Base-by-base conservation (phyloP, 805 yeast genomes). In the Candida ovalis region DNA sequence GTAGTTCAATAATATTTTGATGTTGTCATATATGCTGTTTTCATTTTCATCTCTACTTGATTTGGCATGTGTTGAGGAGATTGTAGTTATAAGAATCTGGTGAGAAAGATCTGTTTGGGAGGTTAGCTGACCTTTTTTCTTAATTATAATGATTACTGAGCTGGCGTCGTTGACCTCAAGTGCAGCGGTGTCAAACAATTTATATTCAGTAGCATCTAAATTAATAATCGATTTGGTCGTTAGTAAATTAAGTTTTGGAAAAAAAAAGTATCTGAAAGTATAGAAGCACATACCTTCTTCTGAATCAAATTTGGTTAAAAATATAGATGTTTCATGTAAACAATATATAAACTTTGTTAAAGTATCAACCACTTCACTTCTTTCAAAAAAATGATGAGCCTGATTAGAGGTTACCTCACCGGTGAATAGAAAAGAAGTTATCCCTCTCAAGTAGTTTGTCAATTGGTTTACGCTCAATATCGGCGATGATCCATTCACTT, bases 1-100 rank as follows among this genome's bases (percentile, higher is more conserved):
- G 35, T 77, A 67, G 45, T 75, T 76, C 21, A 89, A 64, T 24
- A 91, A 64, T 0, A 80, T 69, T 54, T 81, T 73, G n/a, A 90
- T 59, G 24, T 74, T 71, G 42, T 83, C 85, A 32, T 52, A 56
- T 21, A 48, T 30, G 15, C 35, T 30, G 4, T 7, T 44, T 13
- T 35, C 38, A 18, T 35, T 35, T 18, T n/a, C 22, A 18, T 50
- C 52, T 21, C 43, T 46, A 17, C 48, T 35, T 3, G 55, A 43
- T 18, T 45, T 32, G 15, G 48, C 27, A 19, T 33, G 45, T 24
- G 45, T 22, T n/a, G 55, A 53, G 4, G 54, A 40, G 44, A 24
- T 13, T 51, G 56, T 12, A 53, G 40, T 23, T 41, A 35, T 6
- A 45, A 43, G 15, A 46, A 24, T 2, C 40, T 37, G 25, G 50